Evolutionary conservation across 768 basidiomycete genomes (phyloP), one percentile per base, ranked within the genome.

Genomic region (Termitomyces eurrhizus): DNA sequence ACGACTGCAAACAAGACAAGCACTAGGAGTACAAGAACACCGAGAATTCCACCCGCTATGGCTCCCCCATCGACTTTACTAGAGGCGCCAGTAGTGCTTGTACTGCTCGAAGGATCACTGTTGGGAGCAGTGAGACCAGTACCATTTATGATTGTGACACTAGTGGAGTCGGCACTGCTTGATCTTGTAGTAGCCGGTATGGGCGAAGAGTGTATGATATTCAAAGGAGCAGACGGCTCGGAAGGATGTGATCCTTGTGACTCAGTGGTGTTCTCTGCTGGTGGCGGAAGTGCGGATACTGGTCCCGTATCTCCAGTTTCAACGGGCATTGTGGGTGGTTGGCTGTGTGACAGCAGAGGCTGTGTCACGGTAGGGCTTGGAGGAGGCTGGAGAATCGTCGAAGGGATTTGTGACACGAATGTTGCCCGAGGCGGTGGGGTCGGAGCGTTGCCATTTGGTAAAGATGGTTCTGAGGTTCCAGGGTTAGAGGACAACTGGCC

Each of bases 1-100:
- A 82, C 42, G 16, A 61, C n/a, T 1, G 50, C 57, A 52, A 85
- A 60, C n/a, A 74, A 36, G 36, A 65, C 37, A 50, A 81, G 64
- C 11, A 72, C 61, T 58, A 83, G 62, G 46, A 80, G 61, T 9
- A 78, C 61, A 37, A 83, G 68, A 35, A 74, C 78, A n/a, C 83
- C 85, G 18, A 88, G 62, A 51, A 84, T 74, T 16, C 77, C 74
- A 3, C 86, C 86, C 6, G 80, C 84, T 44, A 88, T 82, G 5
- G 76, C 76, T 11, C 82, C 85, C 9, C 73, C 73, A 45, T 76
- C 66, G 41, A 58, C 24, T 57, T 56, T 62, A 64, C 64, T 52
- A 36, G 65, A 29, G 36, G 60, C 55, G 16, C 66, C 59, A 24
- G 64, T 50, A 9, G 54, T 16, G 45, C 44, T 56, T 49, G 37